Base-by-base conservation (phyloP, 768 basidiomycete species). In the Lactifluus subvellereus region DNA sequence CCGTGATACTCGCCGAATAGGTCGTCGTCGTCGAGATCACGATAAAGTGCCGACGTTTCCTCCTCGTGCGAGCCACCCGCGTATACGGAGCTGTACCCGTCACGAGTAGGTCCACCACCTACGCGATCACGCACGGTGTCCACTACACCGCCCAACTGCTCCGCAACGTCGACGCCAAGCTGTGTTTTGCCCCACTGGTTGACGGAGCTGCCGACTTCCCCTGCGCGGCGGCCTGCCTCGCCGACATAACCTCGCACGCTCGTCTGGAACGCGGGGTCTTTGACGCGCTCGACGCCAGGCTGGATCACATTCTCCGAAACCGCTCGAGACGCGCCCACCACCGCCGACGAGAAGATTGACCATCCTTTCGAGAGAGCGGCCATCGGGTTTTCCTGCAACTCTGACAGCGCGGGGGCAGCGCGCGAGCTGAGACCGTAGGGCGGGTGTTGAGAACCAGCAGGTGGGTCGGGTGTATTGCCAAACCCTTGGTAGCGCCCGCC, bases 401-500 rank as follows among this genome's bases (percentile, higher is more conserved):
- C 95, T 47, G 77, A 74, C 2, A 98, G 71, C 0, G 86, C 81
- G 0, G 96, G 96, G 11, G 88, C 86, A 38, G 87, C 83, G 10
- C 86, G 84, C 33, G 92, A 94, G 4, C 92, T 92, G 47, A 91
- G 77, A 6, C 81, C 78, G 69, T 80, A 86, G 2, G 90, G 83
- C 2, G 91, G 87, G 72, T 89, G 82, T 57, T 82, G 78, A 30
- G 80, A 75, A 10, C 68, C 74, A 4, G 76, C 68, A 6, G 81
- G 74, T 13, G 88, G 84, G 1, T 82, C 74, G n/a, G 92, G 88
- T 0, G 91, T 88, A 68, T 77, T 94, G 9, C 95, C 93, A 73
- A 99, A 99, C 10, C 97, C 95, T 62, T 85, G 84, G 74, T 98
- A 99, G 57, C 85, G 84, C 33, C 96, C 96, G 55, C 94, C 96